These are phyloP conservation scores for Nemania serpens DNA, from an alignment of 2,329 filamentous ascomycete species.

Conservation along the genomic window DNA sequence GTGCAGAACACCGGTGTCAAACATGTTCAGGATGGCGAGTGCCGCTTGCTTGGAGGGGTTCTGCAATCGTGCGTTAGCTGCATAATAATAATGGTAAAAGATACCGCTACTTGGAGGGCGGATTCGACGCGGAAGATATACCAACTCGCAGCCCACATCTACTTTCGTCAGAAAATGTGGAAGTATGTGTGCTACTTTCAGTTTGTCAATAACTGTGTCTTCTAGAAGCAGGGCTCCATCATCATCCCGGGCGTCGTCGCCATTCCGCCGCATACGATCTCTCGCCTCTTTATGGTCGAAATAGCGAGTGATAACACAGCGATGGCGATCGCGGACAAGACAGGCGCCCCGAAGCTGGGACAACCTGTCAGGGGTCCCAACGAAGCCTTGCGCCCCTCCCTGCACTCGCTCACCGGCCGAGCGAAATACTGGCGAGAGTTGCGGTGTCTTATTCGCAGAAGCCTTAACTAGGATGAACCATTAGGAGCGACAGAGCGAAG, in stretches of 20 bases:
- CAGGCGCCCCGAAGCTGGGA: constrained; percentile 35
- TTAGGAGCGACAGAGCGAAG: constrained; percentile 8
- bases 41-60: constrained; percentile 41
- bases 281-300: constrained; percentile 29
- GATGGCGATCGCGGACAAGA: constrained; percentile 38
- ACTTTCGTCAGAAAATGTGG: constrained; percentile 18
- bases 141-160: not conserved
- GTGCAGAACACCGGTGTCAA: constrained; percentile 43
- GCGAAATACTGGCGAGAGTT: constrained; percentile 34
- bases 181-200: constrained; percentile 22
- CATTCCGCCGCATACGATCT: constrained; percentile 20
- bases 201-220: not conserved
- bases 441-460: constrained; percentile 34
- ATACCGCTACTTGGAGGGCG: too few species aligned
- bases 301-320: constrained; percentile 36
- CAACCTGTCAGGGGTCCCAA: constrained; percentile 34
- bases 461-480: constrained; percentile 33
- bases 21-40: constrained; percentile 49
- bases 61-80: too few species aligned
- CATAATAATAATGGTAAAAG: too few species aligned
- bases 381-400: constrained; percentile 25
- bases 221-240: constrained; percentile 31
- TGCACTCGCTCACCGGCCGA: constrained; percentile 32
- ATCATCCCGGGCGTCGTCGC: constrained; percentile 33
- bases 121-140: too few species aligned